These are phyloP conservation scores for Gautieria morchelliformis DNA, from an alignment of 768 basidiomycete species.

Conservation along the genomic window DNA sequence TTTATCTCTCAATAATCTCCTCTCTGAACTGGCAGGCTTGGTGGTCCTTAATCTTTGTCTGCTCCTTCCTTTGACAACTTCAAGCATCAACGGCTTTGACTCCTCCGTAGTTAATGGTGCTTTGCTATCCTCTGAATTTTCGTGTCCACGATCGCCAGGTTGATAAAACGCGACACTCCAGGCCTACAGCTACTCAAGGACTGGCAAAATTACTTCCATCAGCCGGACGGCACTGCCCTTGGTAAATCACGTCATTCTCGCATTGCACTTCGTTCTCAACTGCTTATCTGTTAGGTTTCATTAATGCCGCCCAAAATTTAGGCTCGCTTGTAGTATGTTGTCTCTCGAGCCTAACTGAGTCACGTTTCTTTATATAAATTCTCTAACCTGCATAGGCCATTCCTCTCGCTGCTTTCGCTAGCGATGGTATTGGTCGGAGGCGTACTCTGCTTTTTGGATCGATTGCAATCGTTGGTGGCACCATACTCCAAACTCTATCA, in stretches of 20 bases:
- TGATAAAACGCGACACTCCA: slow-evolving; percentile 14
- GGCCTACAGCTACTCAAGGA: slow-evolving; percentile 60
- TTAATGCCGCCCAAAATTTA: slow-evolving; percentile 56
- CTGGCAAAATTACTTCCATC: slow-evolving; percentile 48
- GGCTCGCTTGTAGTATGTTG: slow-evolving; percentile 39
- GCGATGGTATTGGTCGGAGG: slow-evolving; percentile 56
- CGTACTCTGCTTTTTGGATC: slow-evolving; percentile 51
- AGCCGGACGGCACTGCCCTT: slow-evolving; percentile 41
- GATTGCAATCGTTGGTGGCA: slow-evolving; percentile 54
- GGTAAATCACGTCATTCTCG: slow-evolving; percentile 23
- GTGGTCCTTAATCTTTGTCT: slow-evolving; percentile 49
- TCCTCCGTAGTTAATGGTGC: slow-evolving; percentile 55
- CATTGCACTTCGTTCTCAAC: background rate
- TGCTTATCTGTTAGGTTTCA: slow-evolving; percentile 33
- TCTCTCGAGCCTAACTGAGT: too few species aligned
- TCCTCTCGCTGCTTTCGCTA: slow-evolving; percentile 50
- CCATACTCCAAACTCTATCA: slow-evolving; percentile 43
- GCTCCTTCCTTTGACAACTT: slow-evolving; percentile 53
- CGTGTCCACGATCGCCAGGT: background rate
- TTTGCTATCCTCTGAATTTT: background rate
- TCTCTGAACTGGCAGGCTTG: slow-evolving; percentile 32
- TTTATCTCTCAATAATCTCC: background rate
- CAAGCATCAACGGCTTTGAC: slow-evolving; percentile 58
- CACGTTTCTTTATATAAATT: background rate
- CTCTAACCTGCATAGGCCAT: slow-evolving; percentile 32